Base-by-base conservation (phyloP, 225 moss, liverwort and hornwort species). In the Pleurozium schreberi region DNA sequence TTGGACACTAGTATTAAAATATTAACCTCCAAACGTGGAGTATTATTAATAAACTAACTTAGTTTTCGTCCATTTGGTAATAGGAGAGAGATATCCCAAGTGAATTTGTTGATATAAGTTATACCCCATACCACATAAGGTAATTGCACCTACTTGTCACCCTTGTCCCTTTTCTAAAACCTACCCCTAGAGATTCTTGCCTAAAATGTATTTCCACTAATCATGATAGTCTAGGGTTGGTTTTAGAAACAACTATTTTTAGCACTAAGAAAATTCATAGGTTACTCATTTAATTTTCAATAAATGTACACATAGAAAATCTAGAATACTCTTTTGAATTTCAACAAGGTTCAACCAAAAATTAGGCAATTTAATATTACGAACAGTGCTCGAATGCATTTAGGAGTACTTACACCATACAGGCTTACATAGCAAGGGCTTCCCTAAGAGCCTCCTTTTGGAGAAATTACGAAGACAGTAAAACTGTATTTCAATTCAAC, bases 211-310 rank as follows among this genome's bases (percentile, higher is more conserved):
- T 40, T 58, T 3, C 5, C 16, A 15, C 78, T 57, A n/a, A 26
- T 27, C 11, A 79, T 18, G 5, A n/a, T 55, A 58, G 11, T 79
- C 4, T n/a, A n/a, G 10, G 10, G 4, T 26, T 0, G 0, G 0
- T 55, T 77, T 78, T 2, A 15, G 0, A 57, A n/a, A 57, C 16
- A 57, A 10, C 26, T 57, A 27, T 80, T 80, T 58, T 40, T 5
- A 40, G 1, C 18, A 58, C 18, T 40, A 28, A 1, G 1, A 79
- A 58, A 17, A 18, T 58, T 79, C 18, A 7, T 57, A 57, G 1
- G 25, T 55, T 38, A 6, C 25, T 11, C 27, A 40, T 40, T 5
- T 0, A 40, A 2, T 17, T 57, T n/a, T 17, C n/a, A 78, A 57
- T n/a, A n/a, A n/a, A 53, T 14, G 6, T 15, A 55, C 23, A 53